Percentiles rank a stretch among this genome's conserved stretches.
phyloP scores from a whole-genome alignment of 73 alveolate species.

The Diophrys sp. region DNA sequence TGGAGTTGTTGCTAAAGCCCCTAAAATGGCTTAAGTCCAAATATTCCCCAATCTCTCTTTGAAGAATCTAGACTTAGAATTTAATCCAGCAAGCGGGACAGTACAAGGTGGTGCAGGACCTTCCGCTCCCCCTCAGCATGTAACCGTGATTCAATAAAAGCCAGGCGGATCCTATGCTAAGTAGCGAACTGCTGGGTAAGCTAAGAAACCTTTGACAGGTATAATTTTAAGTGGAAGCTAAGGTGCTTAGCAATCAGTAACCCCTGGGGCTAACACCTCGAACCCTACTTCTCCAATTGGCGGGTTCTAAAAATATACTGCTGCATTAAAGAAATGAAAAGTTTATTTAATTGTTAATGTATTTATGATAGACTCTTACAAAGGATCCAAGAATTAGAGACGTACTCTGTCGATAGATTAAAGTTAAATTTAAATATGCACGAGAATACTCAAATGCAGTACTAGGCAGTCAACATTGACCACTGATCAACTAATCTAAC shows the following conservation, averaged over 20 bases:
- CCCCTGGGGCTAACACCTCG: not conserved
- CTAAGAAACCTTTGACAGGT: not conserved
- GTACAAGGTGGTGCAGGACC: slow-evolving; percentile 1
- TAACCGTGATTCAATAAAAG: not conserved
- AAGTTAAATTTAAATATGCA: too few relatives aligned
- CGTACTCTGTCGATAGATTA: too few relatives aligned
- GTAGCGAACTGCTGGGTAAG: not conserved
- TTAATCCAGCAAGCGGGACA: too few relatives aligned
- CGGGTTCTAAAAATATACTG: not conserved
- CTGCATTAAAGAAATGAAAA: not conserved
- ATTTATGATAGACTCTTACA: too few relatives aligned
- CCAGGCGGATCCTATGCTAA: not conserved
- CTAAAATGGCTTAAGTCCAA: too few relatives aligned
- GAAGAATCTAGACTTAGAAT: not conserved
- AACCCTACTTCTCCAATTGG: not conserved
- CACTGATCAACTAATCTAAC: too few relatives aligned
- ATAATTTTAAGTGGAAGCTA: not conserved
- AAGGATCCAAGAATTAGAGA: too few relatives aligned
- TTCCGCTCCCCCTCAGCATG: too few relatives aligned
- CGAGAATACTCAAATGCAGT: too few relatives aligned
- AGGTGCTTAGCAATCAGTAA: too few relatives aligned
- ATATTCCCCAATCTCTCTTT: not conserved
- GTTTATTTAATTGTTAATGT: not conserved
- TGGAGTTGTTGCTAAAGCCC: not conserved
- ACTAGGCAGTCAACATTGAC: too few relatives aligned